Base-by-base conservation (phyloP, 768 basidiomycete genomes). In the button mushroom (Agaricus bisporus) region DNA sequence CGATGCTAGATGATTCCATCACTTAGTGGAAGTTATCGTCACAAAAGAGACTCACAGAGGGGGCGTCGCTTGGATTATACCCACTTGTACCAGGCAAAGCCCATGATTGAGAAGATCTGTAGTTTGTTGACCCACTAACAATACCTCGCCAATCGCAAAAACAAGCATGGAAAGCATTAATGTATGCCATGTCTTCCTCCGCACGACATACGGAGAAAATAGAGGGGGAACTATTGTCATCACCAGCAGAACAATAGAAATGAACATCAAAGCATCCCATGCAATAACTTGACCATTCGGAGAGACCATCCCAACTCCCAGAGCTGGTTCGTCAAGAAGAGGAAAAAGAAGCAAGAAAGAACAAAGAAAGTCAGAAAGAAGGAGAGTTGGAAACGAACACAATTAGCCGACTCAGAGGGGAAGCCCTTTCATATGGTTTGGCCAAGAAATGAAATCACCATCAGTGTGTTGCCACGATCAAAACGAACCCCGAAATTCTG, bases 101-200 rank as follows among this genome's bases (percentile, higher is more conserved):
- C 10, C 32, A 14, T 4, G 11, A 12, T 29, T 41, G 17, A 38
- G 45, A 12, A 3, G 18, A 4, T 36, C 5, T 8, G 11, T 17
- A 12, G 6, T 17, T 14, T 54, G 52, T 28, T 41, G 44, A 2
- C 52, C 52, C 22, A 54, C 45, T 5, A 38, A 36, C 9, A 54
- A 25, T 18, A 54, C 28, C 9, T 28, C 14, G 4, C 45, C 45
- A 22, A 47, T 46, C 4, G 52, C 36, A 32, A 54, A 35, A 20
- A 54, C 11, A 15, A 54, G 37, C 36, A 29, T 20, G 10, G 52
- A 47, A 12, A 54, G 11, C 45, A 54, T 46, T n/a, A 54, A 2
- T 12, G 44, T 46, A 35, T 54, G 37, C 52, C 52, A 54, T 17
- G 52, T 54, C 52, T 54, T 54, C 45, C 52, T 46, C 12, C 52